Evolutionary conservation across 129 eudicot species (phyloP).

Genomic region (Helianthus tuberosus): DNA sequence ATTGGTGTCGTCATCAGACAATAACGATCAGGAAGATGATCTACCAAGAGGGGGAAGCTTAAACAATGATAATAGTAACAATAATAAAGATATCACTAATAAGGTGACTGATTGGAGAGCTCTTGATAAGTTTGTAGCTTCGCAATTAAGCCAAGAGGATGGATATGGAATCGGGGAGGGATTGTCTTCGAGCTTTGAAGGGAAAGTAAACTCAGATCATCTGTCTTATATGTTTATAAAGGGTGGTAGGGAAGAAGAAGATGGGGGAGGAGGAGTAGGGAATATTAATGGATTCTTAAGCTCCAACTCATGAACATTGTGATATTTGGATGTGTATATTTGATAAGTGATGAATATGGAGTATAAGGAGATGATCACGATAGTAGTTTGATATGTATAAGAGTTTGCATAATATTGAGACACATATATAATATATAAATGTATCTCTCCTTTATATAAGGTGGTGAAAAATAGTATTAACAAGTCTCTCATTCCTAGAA

Average conservation of each 20-base stretch:
- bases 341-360: constrained; percentile 49
- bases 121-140: constrained; percentile 94
- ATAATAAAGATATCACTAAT: neutral
- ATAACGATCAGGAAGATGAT: constrained; percentile 35
- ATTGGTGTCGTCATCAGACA: constrained; percentile 31
- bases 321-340: constrained; percentile 79
- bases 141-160: constrained; percentile 86
- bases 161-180: constrained; percentile 19
- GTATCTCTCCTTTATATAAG: constrained; percentile 30
- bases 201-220: constrained; percentile 29
- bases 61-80: constrained; percentile 13
- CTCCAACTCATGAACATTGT: constrained; percentile 51
- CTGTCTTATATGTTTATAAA: constrained; percentile 57
- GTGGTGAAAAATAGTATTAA: constrained; percentile 23
- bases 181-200: constrained; percentile 37
- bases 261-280: constrained; percentile 38
- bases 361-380: constrained; percentile 17
- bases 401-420: constrained; percentile 32
- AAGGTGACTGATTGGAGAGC: constrained; percentile 90
- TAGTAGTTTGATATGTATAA: constrained; percentile 30
- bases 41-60: constrained; percentile 9
- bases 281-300: constrained; percentile 52
- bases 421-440: constrained; percentile 17
- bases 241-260: constrained; percentile 41
- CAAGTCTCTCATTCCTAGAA: constrained; percentile 22